Base-by-base conservation (phyloP, 2,329 filamentous ascomycete genomes). In the Pseudogymnoascus sp. region DNA sequence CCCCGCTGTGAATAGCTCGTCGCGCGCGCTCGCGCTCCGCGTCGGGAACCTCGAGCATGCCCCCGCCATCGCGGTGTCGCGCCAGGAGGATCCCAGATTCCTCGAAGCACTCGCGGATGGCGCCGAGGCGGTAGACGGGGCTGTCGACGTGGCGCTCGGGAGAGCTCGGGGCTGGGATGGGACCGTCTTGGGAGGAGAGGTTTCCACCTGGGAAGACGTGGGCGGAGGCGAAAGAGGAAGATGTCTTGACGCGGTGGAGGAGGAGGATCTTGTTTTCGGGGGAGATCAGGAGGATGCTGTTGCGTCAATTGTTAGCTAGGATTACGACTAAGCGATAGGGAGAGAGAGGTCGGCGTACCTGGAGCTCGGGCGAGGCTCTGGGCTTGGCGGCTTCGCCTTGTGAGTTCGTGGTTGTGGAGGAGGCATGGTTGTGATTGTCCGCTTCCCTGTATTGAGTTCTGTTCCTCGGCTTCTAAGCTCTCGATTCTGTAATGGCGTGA, bases 161-260 rank as follows among this genome's bases (percentile, higher is more conserved):
- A 28, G 84, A 79, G 14, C 80, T 80, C 0, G 73, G 69, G 0
- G 66, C 67, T 0, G 82, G 80, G 1, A 84, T 74, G 0, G 68
- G 68, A 2, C 90, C 92, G 69, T 97, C 93, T 70, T 96, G 91
- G 0, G 84, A 75, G 11, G 91, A 89, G 21, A 96, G 81, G 70
- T 92, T 92, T 5, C 95, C 95, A 36, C 95, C 95, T 0, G 95
- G 93, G 69, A 99, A 99, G 65, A 99, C 95, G 72, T 97, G 92
- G 0, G 93, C 95, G 0, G 91, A 93, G 3, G 93, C 85, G 72
- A 97, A 97, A 2, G 92, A 89, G 1, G 84, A 86, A 0, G 91
- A 95, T 1, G 89, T 91, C 67, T 88, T 83, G 2, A 96, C 91
- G 66, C 95, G 88, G 74, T 92, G 92, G 7, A 97, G 85, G 16